Conservation (phyloP, 1,139 yeast genomes). For the Candida tetrigidarum region DNA sequence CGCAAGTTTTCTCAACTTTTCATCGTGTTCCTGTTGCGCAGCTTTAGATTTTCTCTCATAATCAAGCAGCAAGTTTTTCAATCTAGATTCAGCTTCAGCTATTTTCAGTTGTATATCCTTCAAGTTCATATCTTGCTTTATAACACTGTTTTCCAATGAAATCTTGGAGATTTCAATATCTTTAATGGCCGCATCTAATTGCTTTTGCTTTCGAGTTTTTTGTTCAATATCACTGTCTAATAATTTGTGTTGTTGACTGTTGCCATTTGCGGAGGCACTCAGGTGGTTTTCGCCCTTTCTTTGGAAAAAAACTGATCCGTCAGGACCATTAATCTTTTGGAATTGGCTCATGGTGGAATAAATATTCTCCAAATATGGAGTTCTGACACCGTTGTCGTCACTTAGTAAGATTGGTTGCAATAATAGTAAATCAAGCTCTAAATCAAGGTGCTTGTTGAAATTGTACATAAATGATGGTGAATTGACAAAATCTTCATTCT, state of each 20-base stretch:
- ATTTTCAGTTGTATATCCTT: constrained; percentile 14
- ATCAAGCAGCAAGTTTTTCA: constrained; percentile 14
- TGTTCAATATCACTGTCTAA: constrained; percentile 25
- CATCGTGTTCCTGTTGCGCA: constrained; percentile 17
- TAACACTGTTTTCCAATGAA: constrained; percentile 25
- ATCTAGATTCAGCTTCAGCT: constrained; percentile 13
- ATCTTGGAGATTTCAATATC: constrained; percentile 28
- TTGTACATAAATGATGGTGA: constrained; percentile 64
- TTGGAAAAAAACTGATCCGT: constrained; percentile 38
- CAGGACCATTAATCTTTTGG: constrained; percentile 48
- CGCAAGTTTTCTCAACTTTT: constrained; percentile 12
- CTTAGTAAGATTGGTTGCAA: constrained; percentile 87
- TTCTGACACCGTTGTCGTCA: constrained; percentile 81
- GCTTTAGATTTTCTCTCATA: constrained; percentile 13
- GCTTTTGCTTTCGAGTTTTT: constrained; percentile 24
- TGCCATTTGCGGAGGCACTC: constrained; percentile 4
- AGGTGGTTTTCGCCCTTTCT: constrained; percentile 23
- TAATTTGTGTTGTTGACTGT: constrained; percentile 6
- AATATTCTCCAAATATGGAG: constrained; percentile 87
- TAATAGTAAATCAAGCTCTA: constrained; percentile 73
- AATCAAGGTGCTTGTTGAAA: constrained; percentile 54
- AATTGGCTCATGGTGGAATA: constrained; percentile 80
- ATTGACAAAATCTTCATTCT: constrained; percentile 37
- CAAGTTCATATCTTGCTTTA: constrained; percentile 14
- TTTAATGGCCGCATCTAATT: constrained; percentile 23